Base-by-base conservation (phyloP, 305 asterid species). In the Ruellia speciosa region DNA sequence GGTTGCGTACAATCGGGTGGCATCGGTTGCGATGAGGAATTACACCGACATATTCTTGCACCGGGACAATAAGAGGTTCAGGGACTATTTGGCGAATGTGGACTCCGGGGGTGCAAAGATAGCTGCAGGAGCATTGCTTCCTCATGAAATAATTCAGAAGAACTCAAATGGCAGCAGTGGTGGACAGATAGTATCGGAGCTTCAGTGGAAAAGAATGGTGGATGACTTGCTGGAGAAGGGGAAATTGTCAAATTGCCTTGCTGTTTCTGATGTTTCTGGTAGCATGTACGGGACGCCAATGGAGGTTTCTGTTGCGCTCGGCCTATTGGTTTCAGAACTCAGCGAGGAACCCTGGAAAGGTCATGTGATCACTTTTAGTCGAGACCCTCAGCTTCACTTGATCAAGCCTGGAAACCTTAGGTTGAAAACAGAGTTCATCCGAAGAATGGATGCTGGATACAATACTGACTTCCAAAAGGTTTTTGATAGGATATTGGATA, bases 231-330 rank as follows among this genome's bases (percentile, higher is more conserved):
- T n/a, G 0, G 65, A 66, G 14, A 73, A 67, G 49, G 81, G 81
- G 3, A 65, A 67, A 39, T 53, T 78, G 28, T 54, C 62, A 0
- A 74, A 79, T 61, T 70, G 74, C 9, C 63, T 73, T 59, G 72
- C 79, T 5, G 58, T 73, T 14, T 65, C 76, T 66, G 78, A 79
- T 59, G 80, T 76, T 15, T 79, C 80, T 0, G 75, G 71, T 0
- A 67, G 79, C 28, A 75, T 78, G 81, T 0, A 0, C 0, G 79
- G 84, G 8, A 72, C 54, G 0, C 81, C 75, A 34, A 57, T 75
- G 81, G 81, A 78, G 19, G 81, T 78, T 14, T 52, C 69, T 34
- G 63, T 75, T n/a, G 81, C 81, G 0, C 74, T 75, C n/a, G 81
- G 81, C 20, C 40, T 78, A 0, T 33, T 75, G 33, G 70, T 78